Percentiles rank a stretch among this genome's conserved stretches.
These are phyloP conservation scores for Halophytophthora polymorphica DNA, from an alignment of 352 stramenopile genomes.

Conservation along the genomic window DNA sequence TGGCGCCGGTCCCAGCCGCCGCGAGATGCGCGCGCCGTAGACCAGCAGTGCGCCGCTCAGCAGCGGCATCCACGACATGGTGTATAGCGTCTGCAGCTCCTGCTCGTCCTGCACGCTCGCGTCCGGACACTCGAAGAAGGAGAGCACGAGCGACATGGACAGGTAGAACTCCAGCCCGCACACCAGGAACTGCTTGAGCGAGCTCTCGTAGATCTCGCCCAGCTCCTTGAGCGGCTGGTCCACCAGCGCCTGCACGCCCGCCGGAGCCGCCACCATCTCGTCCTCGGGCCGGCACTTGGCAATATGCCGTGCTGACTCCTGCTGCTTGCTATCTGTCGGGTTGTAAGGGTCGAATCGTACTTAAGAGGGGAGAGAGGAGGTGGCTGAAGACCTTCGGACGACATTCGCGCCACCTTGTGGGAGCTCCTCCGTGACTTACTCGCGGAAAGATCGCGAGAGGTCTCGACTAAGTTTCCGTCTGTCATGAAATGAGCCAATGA, in stretches of 20 bases:
- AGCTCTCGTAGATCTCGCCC: constrained; percentile 42
- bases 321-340: no score
- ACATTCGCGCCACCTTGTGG: background rate
- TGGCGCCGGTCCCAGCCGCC: constrained; percentile 37
- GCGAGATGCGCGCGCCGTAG: constrained; percentile 49
- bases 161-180: constrained; percentile 68
- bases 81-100: constrained; percentile 71
- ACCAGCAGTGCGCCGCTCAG: constrained; percentile 40
- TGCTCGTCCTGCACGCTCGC: constrained; percentile 45
- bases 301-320: no score
- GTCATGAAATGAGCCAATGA: no score
- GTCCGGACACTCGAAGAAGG: constrained; percentile 70
- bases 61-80: constrained; percentile 57
- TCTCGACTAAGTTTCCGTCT: background rate
- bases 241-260: constrained; percentile 26
- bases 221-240: constrained; percentile 38
- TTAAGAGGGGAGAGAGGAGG: background rate
- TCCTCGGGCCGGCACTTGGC: no score
- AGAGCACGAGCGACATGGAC: constrained; percentile 61
- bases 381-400: no score
- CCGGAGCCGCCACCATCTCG: constrained; percentile 4
- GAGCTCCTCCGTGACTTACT: background rate
- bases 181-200: constrained; percentile 60
- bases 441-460: no score
- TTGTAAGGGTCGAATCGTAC: background rate